Base-by-base conservation (phyloP, 805 yeast species). In the Saturnispora sanitii region DNA sequence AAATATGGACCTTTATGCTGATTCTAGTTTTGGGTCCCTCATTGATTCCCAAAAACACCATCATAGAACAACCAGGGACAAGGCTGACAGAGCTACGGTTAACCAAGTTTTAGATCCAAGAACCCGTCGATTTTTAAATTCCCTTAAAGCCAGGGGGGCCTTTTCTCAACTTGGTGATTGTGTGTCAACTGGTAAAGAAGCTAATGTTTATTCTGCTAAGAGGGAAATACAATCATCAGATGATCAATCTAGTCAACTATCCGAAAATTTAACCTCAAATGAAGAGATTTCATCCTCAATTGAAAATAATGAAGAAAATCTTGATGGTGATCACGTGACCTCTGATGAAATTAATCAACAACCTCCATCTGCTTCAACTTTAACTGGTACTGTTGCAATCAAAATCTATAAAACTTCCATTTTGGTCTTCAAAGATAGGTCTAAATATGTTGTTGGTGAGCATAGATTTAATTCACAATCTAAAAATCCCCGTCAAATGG, bases 21-120 rank as follows among this genome's bases (percentile, higher is more conserved):
- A 33, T 27, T 37, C 25, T 13, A 26, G 20, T 18, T 27, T 25
- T n/a, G 37, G 33, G 7, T 33, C 37, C 16, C 42, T 40, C 19
- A 40, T 40, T 17, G 38, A 40, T 23, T 19, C 30, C 19, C 42
- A 40, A 17, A 28, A 34, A 19, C 42, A 40, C 18, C 42, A 34
- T 37, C 78, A 77, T 37, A 74, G 79, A 49, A 67, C 71, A 1
- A 73, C 75, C 40, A 79, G 77, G 49, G 98, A 90, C 61, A 77
- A 87, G 52, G 79, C 97, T 1, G 87, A 92, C 52, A 68, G 98
- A 40, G 98, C 98, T 2, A 92, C 99, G 0, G 94, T 87, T 13
- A 97, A 92, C 54, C 95, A 88, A 58, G 98, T 92, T 2, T 64
- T 92, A 43, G 99, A 92, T 59, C 97, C 97, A 4, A 71, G 97